phyloP scores from a whole-genome alignment of 139 green algal genomes.

The Picocystis salinarum region DNA sequence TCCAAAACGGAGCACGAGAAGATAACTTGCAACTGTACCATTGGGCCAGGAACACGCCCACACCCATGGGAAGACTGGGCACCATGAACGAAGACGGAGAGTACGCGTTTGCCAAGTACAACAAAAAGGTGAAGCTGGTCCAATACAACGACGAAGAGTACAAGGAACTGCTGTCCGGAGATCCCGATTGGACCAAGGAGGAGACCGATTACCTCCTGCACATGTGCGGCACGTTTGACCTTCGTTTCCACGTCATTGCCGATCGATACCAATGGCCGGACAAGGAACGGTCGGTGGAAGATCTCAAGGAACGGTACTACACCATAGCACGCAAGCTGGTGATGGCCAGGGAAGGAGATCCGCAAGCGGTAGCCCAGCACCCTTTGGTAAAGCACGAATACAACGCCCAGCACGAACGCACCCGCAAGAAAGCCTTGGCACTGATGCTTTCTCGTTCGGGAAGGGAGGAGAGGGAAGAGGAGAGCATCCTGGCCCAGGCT shows the following conservation, averaged over 20 bases:
- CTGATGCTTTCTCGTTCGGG: constrained; percentile 32
- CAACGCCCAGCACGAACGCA: constrained; percentile 29
- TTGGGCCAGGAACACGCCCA: constrained; percentile 60
- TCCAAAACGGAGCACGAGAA: constrained; percentile 45
- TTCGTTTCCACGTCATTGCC: constrained; percentile 57
- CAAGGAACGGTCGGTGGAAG: constrained; percentile 31
- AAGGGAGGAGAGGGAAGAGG: constrained; percentile 41
- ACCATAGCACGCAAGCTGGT: constrained; percentile 48
- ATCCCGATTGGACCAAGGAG: constrained; percentile 39
- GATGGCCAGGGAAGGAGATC: constrained; percentile 29
- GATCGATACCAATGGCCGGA: constrained; percentile 41
- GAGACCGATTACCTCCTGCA: constrained; percentile 81
- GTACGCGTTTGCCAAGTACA: constrained; percentile 77
- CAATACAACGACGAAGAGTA: constrained; percentile 58
- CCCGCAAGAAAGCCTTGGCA: constrained; percentile 40
- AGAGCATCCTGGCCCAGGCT: constrained; percentile 28
- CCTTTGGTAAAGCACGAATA: constrained; percentile 54
- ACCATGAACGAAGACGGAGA: constrained; percentile 36
- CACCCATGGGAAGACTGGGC: constrained; percentile 42
- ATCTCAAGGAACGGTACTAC: constrained; percentile 81
- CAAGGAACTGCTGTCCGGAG: constrained; percentile 23
- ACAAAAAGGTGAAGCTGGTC: constrained; percentile 54
- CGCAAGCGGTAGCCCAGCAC: constrained; percentile 41
- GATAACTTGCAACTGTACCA: constrained; percentile 55
- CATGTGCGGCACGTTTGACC: constrained; percentile 44